Evolutionary conservation across 1,284 basidiomycete species (phyloP), one percentile per base, ranked within the genome.

Genomic region (Naganishia albida): DNA sequence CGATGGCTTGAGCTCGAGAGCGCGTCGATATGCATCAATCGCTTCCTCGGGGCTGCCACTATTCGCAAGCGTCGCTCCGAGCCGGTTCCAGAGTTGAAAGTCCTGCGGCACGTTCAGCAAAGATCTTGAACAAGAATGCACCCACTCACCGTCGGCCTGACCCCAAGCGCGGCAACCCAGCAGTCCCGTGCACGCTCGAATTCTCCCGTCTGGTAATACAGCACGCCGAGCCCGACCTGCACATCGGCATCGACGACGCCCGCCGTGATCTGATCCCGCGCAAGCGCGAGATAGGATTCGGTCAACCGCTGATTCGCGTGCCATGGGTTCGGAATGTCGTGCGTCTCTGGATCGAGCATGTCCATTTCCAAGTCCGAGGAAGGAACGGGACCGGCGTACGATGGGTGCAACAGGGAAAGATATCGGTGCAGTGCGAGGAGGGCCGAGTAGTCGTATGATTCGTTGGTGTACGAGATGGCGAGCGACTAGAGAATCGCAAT

Each of bases 391-490:
- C 82, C 82, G 7, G 74, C 74, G 57, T 85, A 81, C 1, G 81
- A 79, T 0, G 94, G 93, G 77, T 91, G 92, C 25, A 87, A 85
- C 34, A 88, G 84, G 56, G 82, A 81, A 52, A 99, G 83, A 88
- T 93, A 98, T 56, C 88, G 88, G 66, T 96, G 85, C 26, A 99
- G 85, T 80, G 90, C 93, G 1, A 87, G 82, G 73, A 97, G 87
- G 1, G 95, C 90, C 1, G 88, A 93, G 7, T 89, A 84, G 73
- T 99, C 95, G 74, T 89, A 89, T 0, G 87, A 87, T 81, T 99
- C 96, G 75, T 99, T 99, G 53, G 94, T 97, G 78, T 93, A 99
- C 4, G 92, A 93, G 70, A 98, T 95, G 2, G 96, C 94, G 20
- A 99, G 85, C 4, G 91, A 91, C 92, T 94, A 67, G 39, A 15